These are phyloP conservation scores for Aspergillus egyptiacus DNA, from an alignment of 495 filamentous ascomycete genomes.

Conservation along the genomic window DNA sequence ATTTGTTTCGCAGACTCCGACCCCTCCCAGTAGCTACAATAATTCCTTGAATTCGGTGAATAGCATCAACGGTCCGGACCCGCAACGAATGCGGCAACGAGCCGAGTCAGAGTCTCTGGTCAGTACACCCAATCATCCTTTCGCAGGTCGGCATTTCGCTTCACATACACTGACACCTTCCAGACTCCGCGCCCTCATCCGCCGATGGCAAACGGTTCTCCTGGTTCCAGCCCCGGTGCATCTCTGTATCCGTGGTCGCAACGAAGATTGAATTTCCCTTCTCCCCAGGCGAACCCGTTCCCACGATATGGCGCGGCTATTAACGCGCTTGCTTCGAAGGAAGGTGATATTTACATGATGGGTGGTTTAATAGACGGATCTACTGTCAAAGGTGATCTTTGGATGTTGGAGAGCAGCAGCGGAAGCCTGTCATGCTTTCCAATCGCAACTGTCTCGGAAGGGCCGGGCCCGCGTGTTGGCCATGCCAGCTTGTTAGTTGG, in stretches of 20 bases:
- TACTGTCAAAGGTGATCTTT: conserved; percentile 92
- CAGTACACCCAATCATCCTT: conserved; percentile 20
- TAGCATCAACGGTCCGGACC: conserved; percentile 47
- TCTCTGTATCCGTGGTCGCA: conserved; percentile 96
- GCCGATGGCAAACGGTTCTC: conserved; percentile 32
- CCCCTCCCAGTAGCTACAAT: conserved; percentile 59
- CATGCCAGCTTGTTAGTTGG: conserved; percentile 93
- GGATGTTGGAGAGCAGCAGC: conserved; percentile 88
- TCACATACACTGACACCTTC: conserved; percentile 7
- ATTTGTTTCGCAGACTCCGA: conserved; percentile 46
- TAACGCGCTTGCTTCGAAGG: conserved; percentile 86
- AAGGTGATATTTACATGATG: conserved; percentile 97
- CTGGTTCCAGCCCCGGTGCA: conserved; percentile 39
- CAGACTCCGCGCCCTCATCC: conserved; percentile 33
- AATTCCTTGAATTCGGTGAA: conserved; percentile 55
- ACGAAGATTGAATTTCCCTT: conserved; percentile 76
- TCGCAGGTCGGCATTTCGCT: no score
- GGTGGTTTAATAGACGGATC: conserved; percentile 90
- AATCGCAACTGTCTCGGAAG: conserved; percentile 83
- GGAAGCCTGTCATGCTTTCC: conserved; percentile 87
- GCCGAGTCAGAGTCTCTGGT: conserved; percentile 49
- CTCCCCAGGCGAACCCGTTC: conserved; percentile 80
- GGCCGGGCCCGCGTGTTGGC: conserved; percentile 90
- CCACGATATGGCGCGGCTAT: conserved; percentile 96
- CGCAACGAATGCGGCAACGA: conserved; percentile 44